Percentiles rank a stretch among this genome's conserved stretches.
phyloP scores from a whole-genome alignment of 2,329 filamentous ascomycete genomes.

The Xylaria sp. region DNA sequence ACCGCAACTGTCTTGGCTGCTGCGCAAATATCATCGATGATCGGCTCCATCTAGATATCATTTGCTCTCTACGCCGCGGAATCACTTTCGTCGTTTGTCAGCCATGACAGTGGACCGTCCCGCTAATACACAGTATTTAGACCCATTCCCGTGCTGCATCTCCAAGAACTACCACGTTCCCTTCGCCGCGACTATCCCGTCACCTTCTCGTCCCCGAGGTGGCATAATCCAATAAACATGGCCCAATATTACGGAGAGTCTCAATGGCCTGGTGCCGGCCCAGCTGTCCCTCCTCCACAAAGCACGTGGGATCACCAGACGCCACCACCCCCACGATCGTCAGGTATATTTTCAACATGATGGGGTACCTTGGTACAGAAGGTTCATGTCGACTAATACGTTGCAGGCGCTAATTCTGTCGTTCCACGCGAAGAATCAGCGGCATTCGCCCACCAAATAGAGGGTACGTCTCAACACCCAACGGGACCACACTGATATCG shows the following conservation, averaged over 20 bases:
- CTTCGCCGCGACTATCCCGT: conserved; percentile 10
- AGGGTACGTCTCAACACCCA: conserved; percentile 72
- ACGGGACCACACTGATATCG: conserved; percentile 6
- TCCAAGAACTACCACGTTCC: conserved; percentile 11
- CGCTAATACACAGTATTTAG: conserved; percentile 29
- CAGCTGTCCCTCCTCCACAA: conserved; percentile 58
- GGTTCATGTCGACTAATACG: conserved; percentile 43
- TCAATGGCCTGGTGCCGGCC: conserved; percentile 54
- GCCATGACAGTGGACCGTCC: conserved; percentile 13
- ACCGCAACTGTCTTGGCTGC: conserved; percentile 21
- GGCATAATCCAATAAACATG: conserved; percentile 41
- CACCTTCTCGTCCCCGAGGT: conserved; percentile 3
- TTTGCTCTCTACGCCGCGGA: neutral
- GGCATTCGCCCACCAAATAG: conserved; percentile 88
- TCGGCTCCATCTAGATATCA: conserved; percentile 1
- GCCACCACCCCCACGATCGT: conserved; percentile 76
- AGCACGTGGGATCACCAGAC: conserved; percentile 78
- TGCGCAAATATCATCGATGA: conserved; percentile 25
- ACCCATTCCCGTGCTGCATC: conserved; percentile 7
- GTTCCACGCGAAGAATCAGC: conserved; percentile 77
- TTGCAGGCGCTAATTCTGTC: conserved; percentile 77
- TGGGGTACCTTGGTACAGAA: neutral
- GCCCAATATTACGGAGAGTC: conserved; percentile 53
- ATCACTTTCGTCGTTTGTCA: conserved; percentile 1
- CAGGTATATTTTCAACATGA: conserved; percentile 45